These are phyloP conservation scores for Crataegus laevigata DNA, from an alignment of 306 rosid species.

Conservation along the genomic window DNA sequence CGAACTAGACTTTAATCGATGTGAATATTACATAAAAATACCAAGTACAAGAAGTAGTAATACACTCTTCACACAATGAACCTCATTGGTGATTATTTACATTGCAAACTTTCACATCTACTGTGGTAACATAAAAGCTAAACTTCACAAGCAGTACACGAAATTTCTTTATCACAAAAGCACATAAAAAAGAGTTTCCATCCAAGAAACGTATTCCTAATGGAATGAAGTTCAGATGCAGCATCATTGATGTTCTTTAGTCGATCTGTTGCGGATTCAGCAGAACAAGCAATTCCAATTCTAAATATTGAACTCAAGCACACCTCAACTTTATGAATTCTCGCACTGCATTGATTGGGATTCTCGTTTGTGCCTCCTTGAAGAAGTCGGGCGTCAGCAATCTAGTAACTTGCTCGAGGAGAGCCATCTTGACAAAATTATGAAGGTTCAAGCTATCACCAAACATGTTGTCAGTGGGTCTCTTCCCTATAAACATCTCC, in stretches of 20 bases:
- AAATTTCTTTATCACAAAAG: too few relatives aligned
- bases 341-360: not conserved
- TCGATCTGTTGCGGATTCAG: not conserved
- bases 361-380: not conserved
- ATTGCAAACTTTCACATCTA: not conserved
- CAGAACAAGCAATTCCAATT: not conserved
- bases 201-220: not conserved
- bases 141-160: not conserved
- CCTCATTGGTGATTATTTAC: not conserved
- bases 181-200: not conserved
- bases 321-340: not conserved
- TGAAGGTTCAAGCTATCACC: not conserved
- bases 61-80: not conserved
- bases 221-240: not conserved
- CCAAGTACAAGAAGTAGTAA: not conserved
- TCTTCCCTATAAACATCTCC: not conserved
- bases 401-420: not conserved
- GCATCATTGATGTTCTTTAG: not conserved
- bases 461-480: too few relatives aligned
- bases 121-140: not conserved
- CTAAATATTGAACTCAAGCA: not conserved
- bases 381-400: not conserved
- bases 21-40: not conserved
- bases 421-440: not conserved
- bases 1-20: too few relatives aligned